Evolutionary conservation across 371 early-diverging fungal species (phyloP).

Genomic region (Encephalitozoon romaleae): DNA sequence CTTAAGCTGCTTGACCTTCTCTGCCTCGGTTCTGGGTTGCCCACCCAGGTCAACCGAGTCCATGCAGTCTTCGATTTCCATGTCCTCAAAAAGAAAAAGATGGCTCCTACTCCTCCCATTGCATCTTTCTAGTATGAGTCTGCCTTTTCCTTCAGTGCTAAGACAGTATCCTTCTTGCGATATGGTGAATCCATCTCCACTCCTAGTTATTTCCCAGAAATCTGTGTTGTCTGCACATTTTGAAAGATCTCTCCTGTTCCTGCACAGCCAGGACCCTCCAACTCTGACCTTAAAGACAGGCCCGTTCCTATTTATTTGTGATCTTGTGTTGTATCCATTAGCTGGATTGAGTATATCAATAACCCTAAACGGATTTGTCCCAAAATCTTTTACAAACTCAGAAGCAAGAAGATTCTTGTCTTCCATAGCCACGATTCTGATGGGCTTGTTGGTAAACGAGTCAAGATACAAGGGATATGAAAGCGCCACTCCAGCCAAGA

Average conservation of each 20-base stretch:
- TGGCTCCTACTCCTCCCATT: slow-evolving; percentile 6
- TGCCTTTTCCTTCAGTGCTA: not conserved
- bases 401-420: not conserved
- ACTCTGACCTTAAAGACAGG: not conserved
- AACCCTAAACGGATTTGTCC: not conserved
- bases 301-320: not conserved
- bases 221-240: not conserved
- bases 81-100: slow-evolving; percentile 20
- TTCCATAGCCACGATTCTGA: not conserved
- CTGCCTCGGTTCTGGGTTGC: not conserved
- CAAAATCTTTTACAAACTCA: not conserved
- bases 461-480: not conserved
- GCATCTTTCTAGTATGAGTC: not conserved
- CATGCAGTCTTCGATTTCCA: slow-evolving; percentile 12
- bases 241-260: not conserved
- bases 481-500: not conserved
- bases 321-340: not conserved
- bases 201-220: slow-evolving; percentile 18
- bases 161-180: slow-evolving; percentile 7
- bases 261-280: not conserved
- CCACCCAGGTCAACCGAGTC: not conserved
- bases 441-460: not conserved
- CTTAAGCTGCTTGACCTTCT: not conserved
- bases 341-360: not conserved
- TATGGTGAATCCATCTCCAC: slow-evolving; percentile 7